Percentiles rank a stretch among this genome's conserved stretches.
These are phyloP conservation scores for Neoarthrinium moseri DNA, from an alignment of 2,329 filamentous ascomycete genomes.

Conservation along the genomic window DNA sequence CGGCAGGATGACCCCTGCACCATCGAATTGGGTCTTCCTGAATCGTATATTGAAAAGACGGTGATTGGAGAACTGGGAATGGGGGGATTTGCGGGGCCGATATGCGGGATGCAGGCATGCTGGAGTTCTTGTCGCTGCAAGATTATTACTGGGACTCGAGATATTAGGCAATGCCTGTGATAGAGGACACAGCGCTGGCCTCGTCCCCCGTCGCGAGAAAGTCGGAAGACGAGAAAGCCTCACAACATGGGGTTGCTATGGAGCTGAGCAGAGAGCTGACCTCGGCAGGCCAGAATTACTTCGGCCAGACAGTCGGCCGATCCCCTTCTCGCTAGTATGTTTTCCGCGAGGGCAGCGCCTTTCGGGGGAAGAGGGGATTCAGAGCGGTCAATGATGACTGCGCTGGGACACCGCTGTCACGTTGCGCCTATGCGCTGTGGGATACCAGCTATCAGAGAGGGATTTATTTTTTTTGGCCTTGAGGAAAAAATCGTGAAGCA, in stretches of 20 bases:
- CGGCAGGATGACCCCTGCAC: slow-evolving; percentile 4
- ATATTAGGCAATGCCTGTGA: slow-evolving; percentile 7
- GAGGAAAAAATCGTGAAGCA: no score
- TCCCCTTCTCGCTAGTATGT: no score
- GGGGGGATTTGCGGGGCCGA: slow-evolving; percentile 7
- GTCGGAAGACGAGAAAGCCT: not conserved
- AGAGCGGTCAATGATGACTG: no score
- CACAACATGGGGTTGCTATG: not conserved
- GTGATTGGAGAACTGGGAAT: slow-evolving; percentile 7
- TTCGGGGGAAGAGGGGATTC: no score
- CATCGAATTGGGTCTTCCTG: slow-evolving; percentile 6
- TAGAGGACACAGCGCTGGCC: not conserved
- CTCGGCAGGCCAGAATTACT: not conserved
- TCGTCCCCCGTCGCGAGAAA: not conserved
- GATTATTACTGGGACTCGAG: slow-evolving; percentile 7
- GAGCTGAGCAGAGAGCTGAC: not conserved
- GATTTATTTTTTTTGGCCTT: no score
- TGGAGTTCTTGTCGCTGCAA: slow-evolving; percentile 3
- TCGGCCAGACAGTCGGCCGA: slow-evolving; percentile 4
- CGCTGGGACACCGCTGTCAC: no score
- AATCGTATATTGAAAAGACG: slow-evolving; percentile 2
- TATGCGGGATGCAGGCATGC: slow-evolving; percentile 5
- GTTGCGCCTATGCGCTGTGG: no score
- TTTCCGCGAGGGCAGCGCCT: no score
- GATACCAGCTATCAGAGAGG: no score